Evolutionary conservation across 331 rosid genomes (phyloP).

Genomic region (Saraca asoca): DNA sequence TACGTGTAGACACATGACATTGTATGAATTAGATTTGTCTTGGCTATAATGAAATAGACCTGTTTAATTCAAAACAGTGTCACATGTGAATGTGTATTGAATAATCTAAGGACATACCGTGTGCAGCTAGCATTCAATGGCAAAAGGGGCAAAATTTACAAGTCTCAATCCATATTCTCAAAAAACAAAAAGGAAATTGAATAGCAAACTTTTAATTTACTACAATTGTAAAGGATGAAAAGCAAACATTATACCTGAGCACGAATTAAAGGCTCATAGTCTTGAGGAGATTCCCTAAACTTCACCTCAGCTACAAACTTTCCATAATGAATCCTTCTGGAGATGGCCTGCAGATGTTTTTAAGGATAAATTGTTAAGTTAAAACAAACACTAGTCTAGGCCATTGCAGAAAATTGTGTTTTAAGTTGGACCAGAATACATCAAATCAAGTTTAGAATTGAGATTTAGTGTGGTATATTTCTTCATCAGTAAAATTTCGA

Average conservation of each 20-base stretch:
- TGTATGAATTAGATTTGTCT: too few species aligned
- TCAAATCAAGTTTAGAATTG: neutral
- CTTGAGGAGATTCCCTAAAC: slow-evolving; percentile 71
- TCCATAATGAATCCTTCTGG: slow-evolving; percentile 89
- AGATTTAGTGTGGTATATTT: neutral
- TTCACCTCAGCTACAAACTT: slow-evolving; percentile 96
- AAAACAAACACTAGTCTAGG: neutral
- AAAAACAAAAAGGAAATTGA: neutral
- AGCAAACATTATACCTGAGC: slow-evolving; percentile 51
- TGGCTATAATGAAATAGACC: too few species aligned
- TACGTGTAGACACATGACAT: too few species aligned
- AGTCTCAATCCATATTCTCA: slow-evolving; percentile 4
- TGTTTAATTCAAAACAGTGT: neutral
- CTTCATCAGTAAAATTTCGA: neutral
- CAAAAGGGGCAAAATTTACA: neutral
- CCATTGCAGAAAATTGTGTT: too few species aligned
- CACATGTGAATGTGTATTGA: neutral
- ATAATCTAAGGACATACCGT: too few species aligned
- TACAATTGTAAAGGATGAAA: neutral
- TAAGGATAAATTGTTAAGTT: neutral
- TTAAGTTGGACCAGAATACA: too few species aligned
- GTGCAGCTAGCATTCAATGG: too few species aligned
- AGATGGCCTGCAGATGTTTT: slow-evolving; percentile 66
- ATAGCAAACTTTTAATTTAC: neutral
- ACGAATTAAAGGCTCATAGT: slow-evolving; percentile 73